Base-by-base conservation (phyloP, 306 rosid genomes). In the Vigna hirtella region DNA sequence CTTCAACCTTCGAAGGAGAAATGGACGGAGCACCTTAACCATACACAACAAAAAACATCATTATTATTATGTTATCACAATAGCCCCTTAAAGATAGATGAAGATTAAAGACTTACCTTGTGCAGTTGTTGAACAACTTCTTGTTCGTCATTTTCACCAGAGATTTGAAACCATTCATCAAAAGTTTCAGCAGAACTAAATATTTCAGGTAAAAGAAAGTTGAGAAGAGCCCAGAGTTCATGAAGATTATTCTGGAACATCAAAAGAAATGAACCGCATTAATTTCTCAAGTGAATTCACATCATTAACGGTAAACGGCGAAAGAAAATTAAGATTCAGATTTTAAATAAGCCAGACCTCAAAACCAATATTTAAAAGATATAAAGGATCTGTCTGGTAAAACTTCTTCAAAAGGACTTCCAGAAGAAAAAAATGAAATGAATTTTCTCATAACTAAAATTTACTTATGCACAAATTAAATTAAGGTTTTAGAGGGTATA, bases 121-220 rank as follows among this genome's bases (percentile, higher is more conserved):
- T 95, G 99, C 70, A 95, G 89, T 73, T 95, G 99, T 81, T 95
- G 99, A 72, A 95, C 99, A 71, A 95, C 99, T 89, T 95, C 99
- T 70, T 95, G 99, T 84, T 95, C 98, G 26, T 95, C 99, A 84
- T 93, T 95, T 72, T 95, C 99, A 76, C 97, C 99, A 77, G 99
- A 95, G 71, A 95, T 95, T 88, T 95, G 99, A 81, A 95, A 95
- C 99, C 99, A 95, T 76, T 95, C 99, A 70, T 95, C 99, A 88
- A 95, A 95, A 68, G 99, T 93, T 89, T 93, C 99, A 26, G 99
- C 88, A 67, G 99, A 95, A 83, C 99, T 95, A 83, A 95, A 95
- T 69, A 95, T 93, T 86, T 95, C 99, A 1, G 99, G 99, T 83
- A 95, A 90, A 84, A 95, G 99, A 84, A 95, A 95, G 85, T 95